Evolutionary conservation across 495 filamentous ascomycete genomes (phyloP).

Genomic region (Penicillium ucsense): DNA sequence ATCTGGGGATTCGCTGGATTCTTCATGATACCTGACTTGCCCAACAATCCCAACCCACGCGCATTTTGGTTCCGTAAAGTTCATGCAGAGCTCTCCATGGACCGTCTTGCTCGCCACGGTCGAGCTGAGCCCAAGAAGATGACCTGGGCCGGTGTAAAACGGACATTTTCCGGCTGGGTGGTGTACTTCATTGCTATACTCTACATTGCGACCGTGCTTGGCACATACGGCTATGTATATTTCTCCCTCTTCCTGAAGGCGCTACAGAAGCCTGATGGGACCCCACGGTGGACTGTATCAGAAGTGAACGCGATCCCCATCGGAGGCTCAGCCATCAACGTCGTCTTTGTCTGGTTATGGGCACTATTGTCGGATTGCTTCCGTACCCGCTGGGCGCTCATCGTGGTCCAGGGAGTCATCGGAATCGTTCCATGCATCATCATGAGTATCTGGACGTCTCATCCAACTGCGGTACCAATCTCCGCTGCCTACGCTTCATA

Average conservation of each 20-base stretch:
- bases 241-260: constrained; percentile 23
- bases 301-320: constrained; percentile 25
- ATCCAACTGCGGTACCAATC: constrained; percentile 12
- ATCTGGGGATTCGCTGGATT: constrained; percentile 50
- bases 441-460: constrained; percentile 23
- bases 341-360: constrained; percentile 27
- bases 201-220: constrained; percentile 21
- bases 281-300: constrained; percentile 13
- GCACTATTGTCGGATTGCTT: constrained; percentile 21
- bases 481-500: constrained; percentile 21
- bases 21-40: constrained; percentile 46
- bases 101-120: constrained; percentile 20
- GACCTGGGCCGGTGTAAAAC: constrained; percentile 18
- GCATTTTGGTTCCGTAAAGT: constrained; percentile 23
- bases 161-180: constrained; percentile 22
- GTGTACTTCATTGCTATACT: constrained; percentile 22
- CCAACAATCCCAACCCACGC: constrained; percentile 21
- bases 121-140: constrained; percentile 23
- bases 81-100: constrained; percentile 19
- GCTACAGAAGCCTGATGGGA: constrained; percentile 19
- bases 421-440: constrained; percentile 24
- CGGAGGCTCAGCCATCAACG: constrained; percentile 24
- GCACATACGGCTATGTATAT: constrained; percentile 24
- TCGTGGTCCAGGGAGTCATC: constrained; percentile 17
- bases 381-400: constrained; percentile 18